These are phyloP conservation scores for Fonsecaea monophora DNA, from an alignment of 2,329 filamentous ascomycete species.

Conservation along the genomic window DNA sequence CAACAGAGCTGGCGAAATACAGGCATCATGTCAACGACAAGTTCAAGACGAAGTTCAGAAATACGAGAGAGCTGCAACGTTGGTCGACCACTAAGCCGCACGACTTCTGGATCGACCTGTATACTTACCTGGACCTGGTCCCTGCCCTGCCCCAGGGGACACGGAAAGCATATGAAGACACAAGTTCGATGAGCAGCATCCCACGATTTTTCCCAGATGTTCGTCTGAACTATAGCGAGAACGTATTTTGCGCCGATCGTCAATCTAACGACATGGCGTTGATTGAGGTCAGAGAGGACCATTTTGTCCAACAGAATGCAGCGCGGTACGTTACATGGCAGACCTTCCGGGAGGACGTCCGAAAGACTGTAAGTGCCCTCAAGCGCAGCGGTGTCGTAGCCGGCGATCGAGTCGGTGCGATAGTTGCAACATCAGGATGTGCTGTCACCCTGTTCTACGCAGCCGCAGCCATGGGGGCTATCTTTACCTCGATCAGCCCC, in stretches of 20 bases:
- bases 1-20: conserved; percentile 29
- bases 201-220: conserved; percentile 49
- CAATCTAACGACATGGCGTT: conserved; percentile 43
- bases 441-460: conserved; percentile 12
- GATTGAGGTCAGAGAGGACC: conserved; percentile 50
- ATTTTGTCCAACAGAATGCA: conserved; percentile 39
- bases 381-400: conserved; percentile 46
- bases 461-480: conserved; percentile 16
- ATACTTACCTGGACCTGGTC: conserved; percentile 44
- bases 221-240: conserved; percentile 50
- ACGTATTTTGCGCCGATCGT: conserved; percentile 47
- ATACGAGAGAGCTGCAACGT: conserved; percentile 48
- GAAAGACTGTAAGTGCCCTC: conserved; percentile 48
- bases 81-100: conserved; percentile 51
- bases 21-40: conserved; percentile 27
- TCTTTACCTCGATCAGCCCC: conserved; percentile 18
- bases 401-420: conserved; percentile 50
- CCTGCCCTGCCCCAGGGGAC: conserved; percentile 43
- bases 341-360: conserved; percentile 47
- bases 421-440: conserved; percentile 39
- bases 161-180: conserved; percentile 48
- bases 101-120: conserved; percentile 52
- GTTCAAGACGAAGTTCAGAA: conserved; percentile 19
- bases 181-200: conserved; percentile 46
- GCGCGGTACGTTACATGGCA: conserved; percentile 48